phyloP scores from a whole-genome alignment of 345 rosid genomes.

The Pistacia atlantica region DNA sequence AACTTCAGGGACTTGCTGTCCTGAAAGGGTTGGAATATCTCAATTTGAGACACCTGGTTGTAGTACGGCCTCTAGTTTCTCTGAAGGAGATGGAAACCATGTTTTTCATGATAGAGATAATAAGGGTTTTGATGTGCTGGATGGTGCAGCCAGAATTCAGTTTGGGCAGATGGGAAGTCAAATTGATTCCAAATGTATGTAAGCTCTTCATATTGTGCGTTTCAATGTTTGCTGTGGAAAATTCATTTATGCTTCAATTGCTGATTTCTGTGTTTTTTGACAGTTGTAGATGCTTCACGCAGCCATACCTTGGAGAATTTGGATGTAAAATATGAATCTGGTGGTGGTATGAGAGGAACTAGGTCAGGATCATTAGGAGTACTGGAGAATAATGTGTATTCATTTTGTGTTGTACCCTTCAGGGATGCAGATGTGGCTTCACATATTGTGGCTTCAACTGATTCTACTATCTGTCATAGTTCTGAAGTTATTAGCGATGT shows the following conservation, averaged over 20 bases:
- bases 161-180: conserved; percentile 28
- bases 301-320: conserved; percentile 27
- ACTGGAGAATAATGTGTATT: conserved; percentile 21
- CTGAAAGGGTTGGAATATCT: conserved; percentile 37
- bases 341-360: conserved; percentile 23
- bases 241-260: conserved; percentile 16
- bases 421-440: conserved; percentile 31
- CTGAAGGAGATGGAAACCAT: conserved; percentile 34
- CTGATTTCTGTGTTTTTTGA: conserved; percentile 29
- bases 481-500: conserved; percentile 39
- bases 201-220: conserved; percentile 14
- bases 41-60: conserved; percentile 46
- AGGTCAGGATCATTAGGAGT: conserved; percentile 30
- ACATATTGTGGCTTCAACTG: conserved; percentile 24
- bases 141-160: conserved; percentile 25
- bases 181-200: conserved; percentile 41
- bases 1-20: conserved; percentile 30
- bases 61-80: conserved; percentile 46
- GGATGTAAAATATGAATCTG: conserved; percentile 18
- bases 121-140: conserved; percentile 22
- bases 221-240: conserved; percentile 4
- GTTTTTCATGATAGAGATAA: conserved; percentile 33
- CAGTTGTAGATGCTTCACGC: conserved; percentile 43
- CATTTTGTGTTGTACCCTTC: conserved; percentile 19
- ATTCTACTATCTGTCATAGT: conserved; percentile 41